These are phyloP conservation scores for Globisporangium okanoganense DNA, from an alignment of 352 stramenopile species.

Conservation along the genomic window DNA sequence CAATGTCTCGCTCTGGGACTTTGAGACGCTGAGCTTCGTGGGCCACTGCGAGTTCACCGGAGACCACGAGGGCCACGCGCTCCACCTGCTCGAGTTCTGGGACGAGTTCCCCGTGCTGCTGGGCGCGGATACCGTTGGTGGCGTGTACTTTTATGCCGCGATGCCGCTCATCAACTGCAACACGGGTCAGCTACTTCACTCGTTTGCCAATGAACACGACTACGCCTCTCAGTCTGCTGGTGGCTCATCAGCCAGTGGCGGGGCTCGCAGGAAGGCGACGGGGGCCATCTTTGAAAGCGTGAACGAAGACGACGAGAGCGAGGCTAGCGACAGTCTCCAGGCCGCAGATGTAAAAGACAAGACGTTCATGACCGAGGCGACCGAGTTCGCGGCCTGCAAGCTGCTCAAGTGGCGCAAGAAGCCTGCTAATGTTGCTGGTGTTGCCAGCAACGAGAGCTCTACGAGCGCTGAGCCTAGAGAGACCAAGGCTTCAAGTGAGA, in stretches of 20 bases:
- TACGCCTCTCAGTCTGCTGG: background rate
- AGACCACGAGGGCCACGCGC: conserved; percentile 12
- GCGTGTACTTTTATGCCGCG: conserved; percentile 55
- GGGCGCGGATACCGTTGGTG: conserved; percentile 38
- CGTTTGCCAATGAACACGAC: conserved; percentile 47
- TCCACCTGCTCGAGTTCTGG: conserved; percentile 62
- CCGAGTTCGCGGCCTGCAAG: conserved; percentile 33
- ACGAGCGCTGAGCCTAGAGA: no score
- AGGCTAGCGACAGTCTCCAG: background rate
- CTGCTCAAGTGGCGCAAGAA: conserved; percentile 23
- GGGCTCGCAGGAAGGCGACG: background rate
- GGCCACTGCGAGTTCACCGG: conserved; percentile 28
- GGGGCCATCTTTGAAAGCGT: background rate
- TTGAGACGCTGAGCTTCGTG: conserved; percentile 59
- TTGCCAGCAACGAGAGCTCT: background rate
- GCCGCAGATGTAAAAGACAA: background rate
- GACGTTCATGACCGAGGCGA: conserved; percentile 31
- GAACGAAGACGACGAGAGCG: conserved; percentile 13
- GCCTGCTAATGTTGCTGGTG: background rate
- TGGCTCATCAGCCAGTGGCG: no score
- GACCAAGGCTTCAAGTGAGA: background rate
- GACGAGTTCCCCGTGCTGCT: conserved; percentile 68
- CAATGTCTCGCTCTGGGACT: conserved; percentile 68
- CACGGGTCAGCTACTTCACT: conserved; percentile 48
- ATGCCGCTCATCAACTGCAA: conserved; percentile 37